Percentiles rank a stretch among this genome's conserved stretches.
These are phyloP conservation scores for Fusarium sambucinum DNA, from an alignment of 2,329 filamentous ascomycete species.

Conservation along the genomic window DNA sequence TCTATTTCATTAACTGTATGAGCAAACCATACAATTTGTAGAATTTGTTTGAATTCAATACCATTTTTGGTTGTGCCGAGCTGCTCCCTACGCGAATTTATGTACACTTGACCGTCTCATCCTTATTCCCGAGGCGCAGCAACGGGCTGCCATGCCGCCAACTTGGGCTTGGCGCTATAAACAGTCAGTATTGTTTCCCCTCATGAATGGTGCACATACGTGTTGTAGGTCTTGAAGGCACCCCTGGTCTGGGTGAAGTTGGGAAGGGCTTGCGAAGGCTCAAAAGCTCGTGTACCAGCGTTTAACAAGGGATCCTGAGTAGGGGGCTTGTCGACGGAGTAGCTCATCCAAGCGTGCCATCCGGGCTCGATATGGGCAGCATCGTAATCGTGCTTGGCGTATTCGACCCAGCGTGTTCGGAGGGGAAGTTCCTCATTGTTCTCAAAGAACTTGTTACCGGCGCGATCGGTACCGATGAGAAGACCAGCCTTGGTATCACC, in stretches of 20 bases:
- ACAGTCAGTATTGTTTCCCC: slow-evolving; percentile 29
- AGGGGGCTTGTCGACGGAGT: slow-evolving; percentile 89
- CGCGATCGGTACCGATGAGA: slow-evolving; percentile 86
- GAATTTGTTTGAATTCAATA: slow-evolving; percentile 32
- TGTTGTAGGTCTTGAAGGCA: slow-evolving; percentile 94
- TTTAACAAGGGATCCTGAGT: slow-evolving; percentile 78
- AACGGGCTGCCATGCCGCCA: slow-evolving; percentile 65
- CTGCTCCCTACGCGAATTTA: slow-evolving; percentile 46
- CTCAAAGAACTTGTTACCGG: slow-evolving; percentile 98
- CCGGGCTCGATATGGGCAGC: slow-evolving; percentile 90
- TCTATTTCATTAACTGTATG: slow-evolving; percentile 22
- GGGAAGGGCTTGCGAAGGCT: slow-evolving; percentile 76
- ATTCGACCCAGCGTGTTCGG: slow-evolving; percentile 97
- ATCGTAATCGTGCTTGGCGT: slow-evolving; percentile 87
- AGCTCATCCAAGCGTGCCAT: slow-evolving; percentile 99
- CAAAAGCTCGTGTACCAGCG: slow-evolving; percentile 78
- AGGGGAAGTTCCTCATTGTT: slow-evolving; percentile 95
- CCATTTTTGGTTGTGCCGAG: slow-evolving; percentile 26
- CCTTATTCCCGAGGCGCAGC: slow-evolving; percentile 52
- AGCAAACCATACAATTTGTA: slow-evolving; percentile 6
- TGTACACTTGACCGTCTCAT: slow-evolving; percentile 42
- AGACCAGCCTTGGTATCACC: slow-evolving; percentile 97
- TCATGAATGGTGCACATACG: slow-evolving; percentile 70
- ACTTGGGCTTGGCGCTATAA: slow-evolving; percentile 65
- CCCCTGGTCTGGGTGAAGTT: slow-evolving; percentile 81